Percentiles rank a stretch among this genome's conserved stretches.
Evolutionary conservation across 805 yeast species (phyloP).

Genomic region (Henningerozyma blattae): DNA sequence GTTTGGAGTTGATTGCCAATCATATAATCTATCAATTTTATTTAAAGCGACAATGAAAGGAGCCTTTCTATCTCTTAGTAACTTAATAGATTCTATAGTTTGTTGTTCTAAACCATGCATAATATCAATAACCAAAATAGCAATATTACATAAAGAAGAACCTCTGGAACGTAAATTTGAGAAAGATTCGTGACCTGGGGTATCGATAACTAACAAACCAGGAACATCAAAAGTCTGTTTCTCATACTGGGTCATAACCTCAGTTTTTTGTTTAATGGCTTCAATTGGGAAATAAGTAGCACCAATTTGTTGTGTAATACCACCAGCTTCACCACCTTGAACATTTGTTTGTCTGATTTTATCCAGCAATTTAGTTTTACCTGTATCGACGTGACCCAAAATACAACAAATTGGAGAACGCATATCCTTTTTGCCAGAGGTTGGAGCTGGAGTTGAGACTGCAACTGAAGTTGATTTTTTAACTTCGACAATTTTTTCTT

Average conservation of each 20-base stretch:
- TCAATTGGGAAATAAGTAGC: constrained; percentile 98
- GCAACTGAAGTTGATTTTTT: constrained; percentile 11
- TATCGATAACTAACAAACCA: constrained; percentile 91
- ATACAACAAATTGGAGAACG: constrained; percentile 99
- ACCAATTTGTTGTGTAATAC: constrained; percentile 99
- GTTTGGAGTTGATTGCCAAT: constrained; percentile 85
- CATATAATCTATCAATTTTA: constrained; percentile 94
- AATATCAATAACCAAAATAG: constrained; percentile 94
- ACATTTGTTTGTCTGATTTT: constrained; percentile 97
- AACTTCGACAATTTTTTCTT: constrained; percentile 20
- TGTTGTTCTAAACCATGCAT: constrained; percentile 99
- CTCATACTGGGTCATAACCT: constrained; percentile 78
- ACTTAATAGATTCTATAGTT: constrained; percentile 84
- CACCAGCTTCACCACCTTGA: constrained; percentile 99
- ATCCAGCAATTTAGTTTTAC: constrained; percentile 94
- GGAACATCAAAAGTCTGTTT: constrained; percentile 88
- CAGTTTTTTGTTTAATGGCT: constrained; percentile 83
- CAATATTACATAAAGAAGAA: constrained; percentile 97
- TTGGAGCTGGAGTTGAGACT: constrained; percentile 5
- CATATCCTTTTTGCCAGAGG: constrained; percentile 37
- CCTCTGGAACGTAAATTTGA: constrained; percentile 97
- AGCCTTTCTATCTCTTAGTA: constrained; percentile 92
- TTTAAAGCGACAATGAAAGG: constrained; percentile 96
- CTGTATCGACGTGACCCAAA: constrained; percentile 99
- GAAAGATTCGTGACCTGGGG: constrained; percentile 99